Percentiles rank a stretch among this genome's conserved stretches.
These are phyloP conservation scores for Aureobasidium sp. DNA, from an alignment of 2,329 filamentous ascomycete genomes.

Conservation along the genomic window DNA sequence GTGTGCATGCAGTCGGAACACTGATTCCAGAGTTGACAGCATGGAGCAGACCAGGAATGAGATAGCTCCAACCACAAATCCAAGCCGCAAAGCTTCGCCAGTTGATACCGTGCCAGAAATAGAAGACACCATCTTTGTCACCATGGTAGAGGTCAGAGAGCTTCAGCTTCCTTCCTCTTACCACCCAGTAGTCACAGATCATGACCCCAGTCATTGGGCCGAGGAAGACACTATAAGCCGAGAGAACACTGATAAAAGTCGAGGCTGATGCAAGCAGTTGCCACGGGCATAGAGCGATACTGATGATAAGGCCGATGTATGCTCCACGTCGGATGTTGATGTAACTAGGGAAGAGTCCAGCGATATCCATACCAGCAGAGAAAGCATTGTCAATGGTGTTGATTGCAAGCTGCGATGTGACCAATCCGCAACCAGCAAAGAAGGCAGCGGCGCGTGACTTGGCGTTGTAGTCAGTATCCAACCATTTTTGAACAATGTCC, in stretches of 20 bases:
- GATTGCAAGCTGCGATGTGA: slow-evolving; percentile 41
- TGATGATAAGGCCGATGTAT: slow-evolving; percentile 41
- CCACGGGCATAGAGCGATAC: slow-evolving; percentile 45
- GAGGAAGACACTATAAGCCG: slow-evolving; percentile 41
- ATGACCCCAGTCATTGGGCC: slow-evolving; percentile 39
- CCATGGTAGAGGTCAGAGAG: slow-evolving; percentile 38
- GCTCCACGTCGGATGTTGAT: slow-evolving; percentile 51
- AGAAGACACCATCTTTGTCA: slow-evolving; percentile 34
- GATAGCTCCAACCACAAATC: slow-evolving; percentile 27
- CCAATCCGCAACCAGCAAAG: slow-evolving; percentile 40
- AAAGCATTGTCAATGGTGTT: slow-evolving; percentile 43
- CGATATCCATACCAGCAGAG: slow-evolving; percentile 49
- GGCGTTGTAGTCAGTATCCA: slow-evolving; percentile 23
- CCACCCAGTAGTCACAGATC: slow-evolving; percentile 41
- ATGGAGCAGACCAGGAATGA: not conserved
- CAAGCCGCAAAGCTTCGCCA: slow-evolving; percentile 38
- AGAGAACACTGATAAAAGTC: slow-evolving; percentile 43
- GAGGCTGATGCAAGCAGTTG: slow-evolving; percentile 41
- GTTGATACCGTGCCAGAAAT: slow-evolving; percentile 38
- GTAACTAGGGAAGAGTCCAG: slow-evolving; percentile 45
- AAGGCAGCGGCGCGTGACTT: slow-evolving; percentile 37
- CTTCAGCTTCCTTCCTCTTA: slow-evolving; percentile 34
- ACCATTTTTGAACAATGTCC: slow-evolving; percentile 33
- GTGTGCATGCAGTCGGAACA: not conserved
- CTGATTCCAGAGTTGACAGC: not conserved